Percentiles rank a stretch among this genome's conserved stretches.
Conservation (phyloP, 352 stramenopile genomes). For the Globisporangium solare region DNA sequence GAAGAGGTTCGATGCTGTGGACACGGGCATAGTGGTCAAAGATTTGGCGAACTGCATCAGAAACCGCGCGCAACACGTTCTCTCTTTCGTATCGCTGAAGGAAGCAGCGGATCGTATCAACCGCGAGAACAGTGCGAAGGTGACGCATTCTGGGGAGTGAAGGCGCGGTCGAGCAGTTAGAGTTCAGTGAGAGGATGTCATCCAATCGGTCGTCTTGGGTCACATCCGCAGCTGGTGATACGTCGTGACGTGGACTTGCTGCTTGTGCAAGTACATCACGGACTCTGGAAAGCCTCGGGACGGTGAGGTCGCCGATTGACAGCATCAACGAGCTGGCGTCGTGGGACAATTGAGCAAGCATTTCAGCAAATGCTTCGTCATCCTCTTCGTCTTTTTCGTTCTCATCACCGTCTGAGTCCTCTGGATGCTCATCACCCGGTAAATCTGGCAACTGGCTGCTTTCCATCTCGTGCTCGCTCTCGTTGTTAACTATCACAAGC, state of each 20-base stretch:
- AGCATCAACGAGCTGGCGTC: slow-evolving; percentile 7
- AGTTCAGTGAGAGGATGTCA: not conserved
- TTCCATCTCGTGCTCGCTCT: not conserved
- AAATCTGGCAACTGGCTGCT: not conserved
- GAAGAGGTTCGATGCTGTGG: slow-evolving; percentile 10
- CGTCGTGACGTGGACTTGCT: not conserved
- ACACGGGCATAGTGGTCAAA: slow-evolving; percentile 10
- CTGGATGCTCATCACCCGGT: not conserved
- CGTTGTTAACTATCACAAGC: not conserved
- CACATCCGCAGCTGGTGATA: not conserved
- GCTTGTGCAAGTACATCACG: slow-evolving; percentile 1
- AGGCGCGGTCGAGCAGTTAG: too few species aligned
- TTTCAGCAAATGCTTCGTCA: slow-evolving; percentile 8
- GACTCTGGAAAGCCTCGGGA: slow-evolving; percentile 4
- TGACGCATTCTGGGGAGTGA: slow-evolving; percentile 8
- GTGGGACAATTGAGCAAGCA: slow-evolving; percentile 6
- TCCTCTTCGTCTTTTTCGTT: slow-evolving; percentile 1
- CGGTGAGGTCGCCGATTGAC: slow-evolving; percentile 1
- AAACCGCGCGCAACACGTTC: slow-evolving; percentile 1
- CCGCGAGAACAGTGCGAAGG: slow-evolving; percentile 10
- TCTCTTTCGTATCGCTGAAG: slow-evolving; percentile 6
- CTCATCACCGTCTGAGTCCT: not conserved
- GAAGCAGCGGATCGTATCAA: slow-evolving; percentile 15
- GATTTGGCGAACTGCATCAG: slow-evolving; percentile 5
- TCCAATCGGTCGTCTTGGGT: not conserved